Evolutionary conservation across 768 basidiomycete species (phyloP).

Genomic region (Porpolomopsis calyptriformis): DNA sequence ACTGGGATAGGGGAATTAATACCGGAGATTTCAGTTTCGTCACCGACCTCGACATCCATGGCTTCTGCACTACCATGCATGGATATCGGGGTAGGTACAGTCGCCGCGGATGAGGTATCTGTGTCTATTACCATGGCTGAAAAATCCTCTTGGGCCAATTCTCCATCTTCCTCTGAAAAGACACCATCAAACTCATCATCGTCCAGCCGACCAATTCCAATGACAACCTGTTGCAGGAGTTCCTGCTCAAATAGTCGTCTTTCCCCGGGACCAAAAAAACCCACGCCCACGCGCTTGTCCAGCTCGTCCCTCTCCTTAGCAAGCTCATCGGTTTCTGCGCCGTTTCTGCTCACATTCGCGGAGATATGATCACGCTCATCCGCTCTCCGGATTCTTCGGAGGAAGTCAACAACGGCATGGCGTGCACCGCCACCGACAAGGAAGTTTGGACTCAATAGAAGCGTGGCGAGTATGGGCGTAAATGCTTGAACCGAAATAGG

Average conservation of each 20-base stretch:
- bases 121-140: no score
- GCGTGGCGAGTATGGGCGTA: slow-evolving; percentile 81
- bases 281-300: slow-evolving; percentile 24
- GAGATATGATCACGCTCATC: slow-evolving; percentile 32
- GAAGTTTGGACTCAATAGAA: slow-evolving; percentile 73
- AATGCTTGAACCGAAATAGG: slow-evolving; percentile 75
- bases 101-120: no score
- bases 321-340: slow-evolving; percentile 5
- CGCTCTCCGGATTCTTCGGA: slow-evolving; percentile 56
- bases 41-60: no score
- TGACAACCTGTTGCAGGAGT: slow-evolving; percentile 75
- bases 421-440: slow-evolving; percentile 65
- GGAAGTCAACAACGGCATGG: slow-evolving; percentile 65
- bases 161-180: neutral
- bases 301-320: slow-evolving; percentile 24
- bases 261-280: slow-evolving; percentile 45
- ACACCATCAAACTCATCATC: slow-evolving; percentile 19
- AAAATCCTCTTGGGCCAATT: neutral
- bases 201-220: slow-evolving; percentile 78
- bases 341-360: neutral
- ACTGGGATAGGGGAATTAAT: neutral
- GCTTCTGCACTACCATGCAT: no score
- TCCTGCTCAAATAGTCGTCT: slow-evolving; percentile 67
- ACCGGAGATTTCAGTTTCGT: no score
- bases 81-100: no score